Base-by-base conservation (phyloP, 768 basidiomycete species). In the Tremella yokohamensis region DNA sequence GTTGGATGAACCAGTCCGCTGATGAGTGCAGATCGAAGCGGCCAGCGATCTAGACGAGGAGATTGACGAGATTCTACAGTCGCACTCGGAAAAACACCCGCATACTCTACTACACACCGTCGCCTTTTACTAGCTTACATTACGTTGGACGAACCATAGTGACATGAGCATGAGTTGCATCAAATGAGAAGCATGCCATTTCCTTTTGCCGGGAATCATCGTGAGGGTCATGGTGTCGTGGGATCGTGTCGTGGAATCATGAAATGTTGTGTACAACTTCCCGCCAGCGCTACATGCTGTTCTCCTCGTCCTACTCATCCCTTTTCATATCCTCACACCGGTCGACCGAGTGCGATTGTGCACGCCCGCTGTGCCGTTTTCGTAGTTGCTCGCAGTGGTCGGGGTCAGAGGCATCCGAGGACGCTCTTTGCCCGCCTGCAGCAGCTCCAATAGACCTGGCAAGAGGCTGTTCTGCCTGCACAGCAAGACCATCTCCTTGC, bases 401-500 rank as follows among this genome's bases (percentile, higher is more conserved):
- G 29, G 29, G 6, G 29, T 34, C 29, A 34, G 29, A 34, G 29
- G 29, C 29, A 11, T 34, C 29, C 4, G 29, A 34, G 29, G 29
- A 34, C 11, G 29, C 29, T 51, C 39, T 53, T 25, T 52, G 51
- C 60, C 45, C 51, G 63, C 63, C 49, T 71, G 68, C 11, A 74
- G 56, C 25, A 76, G 81, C 51, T 85, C 83, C 47, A 94, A 80
- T 54, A 92, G 83, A 34, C 84, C 79, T 2, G 88, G 83, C 38
- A 97, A 84, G 13, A 88, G 81, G 70, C 90, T 91, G 68, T 96
- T 98, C 76, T 96, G 92, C 64, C 85, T 84, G 72, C 90, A 93
- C 29, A 88, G 83, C 67, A 87, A 76, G 70, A 89, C 85, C 60
- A 98, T 77, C 68, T 94, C 92, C 56, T 84, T 84, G n/a, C 88